These are phyloP conservation scores for Arthrobotrys megalospora DNA, from an alignment of 2,329 filamentous ascomycete genomes.

Conservation along the genomic window DNA sequence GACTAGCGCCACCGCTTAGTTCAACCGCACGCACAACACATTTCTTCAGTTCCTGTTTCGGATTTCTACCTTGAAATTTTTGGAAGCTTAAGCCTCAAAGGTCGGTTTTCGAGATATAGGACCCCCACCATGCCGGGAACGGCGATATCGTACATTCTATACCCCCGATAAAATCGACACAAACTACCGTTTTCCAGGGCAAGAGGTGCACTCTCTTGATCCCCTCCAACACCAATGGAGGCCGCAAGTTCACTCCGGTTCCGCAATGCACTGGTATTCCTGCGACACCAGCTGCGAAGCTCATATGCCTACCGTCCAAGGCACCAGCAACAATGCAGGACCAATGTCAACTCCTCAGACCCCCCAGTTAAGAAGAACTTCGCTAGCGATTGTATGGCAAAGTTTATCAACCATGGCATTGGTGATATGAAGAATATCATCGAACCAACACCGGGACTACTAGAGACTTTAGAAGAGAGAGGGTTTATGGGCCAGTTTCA, in stretches of 20 bases:
- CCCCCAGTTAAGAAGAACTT: slow-evolving; percentile 45
- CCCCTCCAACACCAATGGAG: slow-evolving; percentile 32
- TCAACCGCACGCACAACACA: slow-evolving; percentile 51
- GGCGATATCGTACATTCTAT: not conserved
- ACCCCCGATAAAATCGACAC: not conserved
- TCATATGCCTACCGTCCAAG: slow-evolving; percentile 27
- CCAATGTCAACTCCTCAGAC: slow-evolving; percentile 43
- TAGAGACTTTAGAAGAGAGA: slow-evolving; percentile 22
- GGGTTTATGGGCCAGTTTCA: slow-evolving; percentile 56
- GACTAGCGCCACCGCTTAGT: slow-evolving; percentile 32
- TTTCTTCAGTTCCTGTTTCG: slow-evolving; percentile 24
- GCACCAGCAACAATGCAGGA: slow-evolving; percentile 41
- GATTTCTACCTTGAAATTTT: slow-evolving; percentile 1
- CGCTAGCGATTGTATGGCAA: slow-evolving; percentile 29
- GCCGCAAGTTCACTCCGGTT: slow-evolving; percentile 40
- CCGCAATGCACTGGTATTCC: slow-evolving; percentile 57
- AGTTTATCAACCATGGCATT: slow-evolving; percentile 52
- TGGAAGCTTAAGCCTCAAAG: not conserved
- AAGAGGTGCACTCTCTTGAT: not conserved
- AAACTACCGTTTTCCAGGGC: not conserved
- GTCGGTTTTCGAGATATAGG: not conserved
- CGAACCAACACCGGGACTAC: slow-evolving; percentile 23
- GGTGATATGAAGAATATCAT: slow-evolving; percentile 53
- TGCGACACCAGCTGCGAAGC: slow-evolving; percentile 56
- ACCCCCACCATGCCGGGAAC: slow-evolving; percentile 20